phyloP scores from a whole-genome alignment of 2,329 filamentous ascomycete species.

The Monosporascus ibericus region DNA sequence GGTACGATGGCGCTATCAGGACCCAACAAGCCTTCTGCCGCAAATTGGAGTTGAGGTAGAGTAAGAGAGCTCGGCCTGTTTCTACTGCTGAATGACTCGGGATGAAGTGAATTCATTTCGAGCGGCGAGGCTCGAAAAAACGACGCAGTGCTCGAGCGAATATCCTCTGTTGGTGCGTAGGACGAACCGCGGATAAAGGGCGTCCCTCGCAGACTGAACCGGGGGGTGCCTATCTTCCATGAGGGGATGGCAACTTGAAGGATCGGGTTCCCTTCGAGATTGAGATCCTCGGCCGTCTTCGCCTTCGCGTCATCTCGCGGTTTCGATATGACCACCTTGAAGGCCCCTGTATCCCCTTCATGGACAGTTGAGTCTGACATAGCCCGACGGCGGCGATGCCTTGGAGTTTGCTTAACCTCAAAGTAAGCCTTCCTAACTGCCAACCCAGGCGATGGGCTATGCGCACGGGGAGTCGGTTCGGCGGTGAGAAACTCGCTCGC shows the following conservation, averaged over 20 bases:
- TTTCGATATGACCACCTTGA: constrained; percentile 76
- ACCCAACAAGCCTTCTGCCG: constrained; percentile 18
- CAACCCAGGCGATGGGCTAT: constrained; percentile 21
- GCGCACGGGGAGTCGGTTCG: constrained; percentile 35
- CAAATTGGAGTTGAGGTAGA: constrained; percentile 29
- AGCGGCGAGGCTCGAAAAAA: constrained; percentile 31
- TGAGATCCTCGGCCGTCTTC: constrained; percentile 55
- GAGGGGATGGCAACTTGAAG: constrained; percentile 75
- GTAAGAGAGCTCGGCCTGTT: constrained; percentile 30
- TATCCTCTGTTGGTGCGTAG: constrained; percentile 69
- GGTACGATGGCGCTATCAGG: constrained; percentile 29
- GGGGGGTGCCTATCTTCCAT: constrained; percentile 75
- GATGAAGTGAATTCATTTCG: constrained; percentile 25
- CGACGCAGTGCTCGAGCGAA: constrained; percentile 57
- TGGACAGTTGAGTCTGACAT: constrained; percentile 73
- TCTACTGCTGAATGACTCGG: constrained; percentile 24
- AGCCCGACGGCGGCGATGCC: constrained; percentile 51
- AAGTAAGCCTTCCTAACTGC: constrained; percentile 28
- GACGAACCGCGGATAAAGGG: constrained; percentile 76
- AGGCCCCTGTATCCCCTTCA: constrained; percentile 57
- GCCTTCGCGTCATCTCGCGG: constrained; percentile 54
- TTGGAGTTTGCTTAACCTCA: constrained; percentile 14
- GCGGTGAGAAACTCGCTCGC: constrained; percentile 26
- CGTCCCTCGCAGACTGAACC: constrained; percentile 71
- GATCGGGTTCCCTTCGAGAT: constrained; percentile 40